Base-by-base conservation (phyloP, 176 grass and related monocot species). In the Oryza glaberrima region DNA sequence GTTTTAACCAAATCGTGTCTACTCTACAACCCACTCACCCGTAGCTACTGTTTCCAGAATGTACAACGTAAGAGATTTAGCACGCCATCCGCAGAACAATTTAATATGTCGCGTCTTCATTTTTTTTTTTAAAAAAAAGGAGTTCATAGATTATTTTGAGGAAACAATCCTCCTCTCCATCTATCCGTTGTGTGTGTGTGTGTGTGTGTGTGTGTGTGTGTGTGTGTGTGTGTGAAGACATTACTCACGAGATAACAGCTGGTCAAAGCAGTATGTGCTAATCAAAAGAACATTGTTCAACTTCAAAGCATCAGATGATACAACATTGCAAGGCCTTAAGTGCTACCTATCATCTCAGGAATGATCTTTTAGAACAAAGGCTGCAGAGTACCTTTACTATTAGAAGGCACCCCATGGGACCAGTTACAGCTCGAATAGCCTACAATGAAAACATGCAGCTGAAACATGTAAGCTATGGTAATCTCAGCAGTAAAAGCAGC, bases 401-500 rank as follows among this genome's bases (percentile, higher is more conserved):
- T 40, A 99, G 86, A 89, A 99, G 97, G 85, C 97, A 99, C 40
- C 97, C 97, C 90, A 92, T 94, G 35, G 94, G 80, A 84, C 97
- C 97, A 13, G 94, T 99, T 79, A 99, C 97, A 92, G 97, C 94
- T 86, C 97, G 90, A 90, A 99, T 96, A 78, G 94, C 97, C 97
- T 99, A 68, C 73, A 92, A 91, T 78, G 41, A 84, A 75, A 90
- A 65, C 20, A 85, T 69, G 58, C 14, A 10, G 49, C 73, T 70
- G 35, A 61, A 78, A 51, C 80, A 81, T 76, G 28, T 84, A 43
- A 91, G 65, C 32, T 84, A 70, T 12, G 13, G 13, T 23, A 3
- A 84, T 82, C 83, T 67, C 82, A 68, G 38, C 45, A 81, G 61
- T 28, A 44, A 61, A 82, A 88, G 47, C 8, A 75, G 9, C 4